Conservation (phyloP, 306 rosid genomes). For the Acacia melanoxylon region DNA sequence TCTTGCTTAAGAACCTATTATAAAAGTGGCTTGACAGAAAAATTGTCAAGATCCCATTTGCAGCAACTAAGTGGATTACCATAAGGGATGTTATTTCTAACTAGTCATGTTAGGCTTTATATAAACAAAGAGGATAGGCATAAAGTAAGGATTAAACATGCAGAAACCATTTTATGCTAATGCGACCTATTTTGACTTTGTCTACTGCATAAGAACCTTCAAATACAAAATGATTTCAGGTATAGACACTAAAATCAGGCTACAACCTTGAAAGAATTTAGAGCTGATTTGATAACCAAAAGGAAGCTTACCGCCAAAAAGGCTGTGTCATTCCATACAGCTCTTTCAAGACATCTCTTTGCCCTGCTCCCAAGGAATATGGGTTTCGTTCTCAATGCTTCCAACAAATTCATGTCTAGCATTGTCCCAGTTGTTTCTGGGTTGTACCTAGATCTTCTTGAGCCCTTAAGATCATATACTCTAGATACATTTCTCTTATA, state of each 20-base stretch:
- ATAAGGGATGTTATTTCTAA: background rate
- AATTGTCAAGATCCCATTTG: background rate
- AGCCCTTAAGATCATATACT: slow-evolving; percentile 75
- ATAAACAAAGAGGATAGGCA: background rate
- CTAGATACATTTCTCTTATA: slow-evolving; percentile 57
- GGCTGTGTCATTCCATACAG: slow-evolving; percentile 72
- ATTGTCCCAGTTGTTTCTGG: slow-evolving; percentile 51
- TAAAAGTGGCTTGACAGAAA: background rate
- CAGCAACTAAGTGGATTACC: background rate
- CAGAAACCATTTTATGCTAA: background rate
- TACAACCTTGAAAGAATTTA: background rate
- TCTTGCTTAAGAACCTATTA: background rate
- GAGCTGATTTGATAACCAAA: background rate
- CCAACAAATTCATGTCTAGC: slow-evolving; percentile 69
- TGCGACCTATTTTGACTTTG: background rate
- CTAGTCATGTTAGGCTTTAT: background rate
- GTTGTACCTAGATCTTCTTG: slow-evolving; percentile 65
- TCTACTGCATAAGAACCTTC: background rate
- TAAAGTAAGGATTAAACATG: background rate
- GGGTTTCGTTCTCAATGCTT: slow-evolving; percentile 62
- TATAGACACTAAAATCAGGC: background rate
- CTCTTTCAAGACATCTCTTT: slow-evolving; percentile 69
- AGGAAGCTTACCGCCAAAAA: slow-evolving; percentile 59
- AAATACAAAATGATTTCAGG: background rate
- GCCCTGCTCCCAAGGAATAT: slow-evolving; percentile 76